Conservation (phyloP, 164 flowering plant genomes). For the Umbilicus rupestris region DNA sequence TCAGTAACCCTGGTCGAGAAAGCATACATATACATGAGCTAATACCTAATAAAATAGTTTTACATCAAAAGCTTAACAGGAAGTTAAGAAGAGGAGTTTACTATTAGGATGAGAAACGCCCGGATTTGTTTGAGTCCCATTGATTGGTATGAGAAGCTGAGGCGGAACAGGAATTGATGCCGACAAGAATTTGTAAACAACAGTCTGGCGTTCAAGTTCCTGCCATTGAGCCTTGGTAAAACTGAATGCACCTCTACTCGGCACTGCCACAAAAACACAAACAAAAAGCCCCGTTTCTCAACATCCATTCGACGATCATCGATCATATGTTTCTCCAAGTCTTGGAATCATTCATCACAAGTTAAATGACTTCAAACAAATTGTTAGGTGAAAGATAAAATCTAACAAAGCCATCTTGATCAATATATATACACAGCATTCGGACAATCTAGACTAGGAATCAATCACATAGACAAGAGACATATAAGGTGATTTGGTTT, state of each 20-base stretch:
- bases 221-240: constrained; percentile 53
- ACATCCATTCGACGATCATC: no score
- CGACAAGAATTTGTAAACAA: constrained; percentile 59
- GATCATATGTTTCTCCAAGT: no score
- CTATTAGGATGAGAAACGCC: constrained; percentile 17
- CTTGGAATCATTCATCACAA: no score
- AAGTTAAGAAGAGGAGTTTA: constrained; percentile 8
- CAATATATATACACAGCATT: no score
- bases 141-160: constrained; percentile 38
- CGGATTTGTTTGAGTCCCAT: constrained; percentile 10
- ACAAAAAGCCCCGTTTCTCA: background rate
- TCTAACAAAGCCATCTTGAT: no score
- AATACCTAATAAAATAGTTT: background rate
- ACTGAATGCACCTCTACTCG: constrained; percentile 21
- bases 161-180: constrained; percentile 58
- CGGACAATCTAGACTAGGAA: no score
- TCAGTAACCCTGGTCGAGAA: background rate
- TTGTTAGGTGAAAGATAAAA: no score
- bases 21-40: background rate
- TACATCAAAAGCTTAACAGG: background rate
- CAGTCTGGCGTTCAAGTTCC: constrained; percentile 61
- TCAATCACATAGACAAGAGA: no score
- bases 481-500: no score
- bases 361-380: background rate
- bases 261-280: constrained; percentile 2